These are phyloP conservation scores for Pleurotus sapidus DNA, from an alignment of 768 basidiomycete genomes.

Conservation along the genomic window DNA sequence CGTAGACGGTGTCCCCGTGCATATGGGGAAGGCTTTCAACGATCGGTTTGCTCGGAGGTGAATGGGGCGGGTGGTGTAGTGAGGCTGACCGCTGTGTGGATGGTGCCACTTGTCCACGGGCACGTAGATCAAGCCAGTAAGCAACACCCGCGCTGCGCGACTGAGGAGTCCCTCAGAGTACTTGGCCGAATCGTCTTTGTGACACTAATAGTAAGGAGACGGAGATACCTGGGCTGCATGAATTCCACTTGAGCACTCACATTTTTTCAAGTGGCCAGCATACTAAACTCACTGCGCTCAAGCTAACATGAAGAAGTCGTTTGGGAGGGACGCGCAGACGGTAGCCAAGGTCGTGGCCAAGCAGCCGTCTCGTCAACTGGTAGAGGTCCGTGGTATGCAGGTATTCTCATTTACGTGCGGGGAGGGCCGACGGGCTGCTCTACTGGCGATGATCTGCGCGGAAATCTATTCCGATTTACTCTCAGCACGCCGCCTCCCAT, in stretches of 20 bases:
- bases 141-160: conserved; percentile 21
- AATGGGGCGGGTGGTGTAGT: background rate
- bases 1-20: background rate
- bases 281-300: no score
- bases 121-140: conserved; percentile 98
- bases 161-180: conserved; percentile 59
- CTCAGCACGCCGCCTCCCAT: background rate
- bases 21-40: conserved; percentile 55
- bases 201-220: conserved; percentile 91
- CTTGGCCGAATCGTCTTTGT: conserved; percentile 89
- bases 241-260: background rate
- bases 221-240: conserved; percentile 61
- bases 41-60: conserved; percentile 87
- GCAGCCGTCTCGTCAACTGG: conserved; percentile 2
- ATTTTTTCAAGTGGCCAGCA: background rate
- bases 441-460: background rate
- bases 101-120: conserved; percentile 89
- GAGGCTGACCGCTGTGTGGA: conserved; percentile 63
- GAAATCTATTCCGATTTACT: background rate
- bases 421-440: background rate
- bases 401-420: background rate
- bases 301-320: conserved; percentile 11
- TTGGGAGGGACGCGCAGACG: conserved; percentile 11
- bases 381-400: conserved; percentile 4
- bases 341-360: conserved; percentile 7